Percentiles rank a stretch among this genome's conserved stretches.
Evolutionary conservation across 2,329 filamentous ascomycete species (phyloP).

Genomic region (Bipolaris bicolor): DNA sequence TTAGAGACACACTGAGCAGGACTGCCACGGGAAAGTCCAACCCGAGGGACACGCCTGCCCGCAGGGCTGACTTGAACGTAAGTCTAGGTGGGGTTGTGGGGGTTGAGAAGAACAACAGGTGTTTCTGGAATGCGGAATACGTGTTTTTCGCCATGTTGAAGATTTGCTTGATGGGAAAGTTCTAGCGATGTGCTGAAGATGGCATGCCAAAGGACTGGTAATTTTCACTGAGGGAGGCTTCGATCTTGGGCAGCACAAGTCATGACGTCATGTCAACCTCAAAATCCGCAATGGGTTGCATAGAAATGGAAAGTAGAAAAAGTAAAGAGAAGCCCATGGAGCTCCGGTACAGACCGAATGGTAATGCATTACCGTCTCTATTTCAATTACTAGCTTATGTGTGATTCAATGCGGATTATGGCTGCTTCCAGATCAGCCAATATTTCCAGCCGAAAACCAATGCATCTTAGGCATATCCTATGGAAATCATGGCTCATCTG

Average conservation of each 20-base stretch:
- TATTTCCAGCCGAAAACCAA: too few species aligned
- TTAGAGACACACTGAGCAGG: slow-evolving; percentile 26
- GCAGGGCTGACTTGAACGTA: slow-evolving; percentile 26
- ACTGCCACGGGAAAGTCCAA: slow-evolving; percentile 31
- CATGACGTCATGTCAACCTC: slow-evolving; percentile 10
- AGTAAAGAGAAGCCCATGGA: not conserved
- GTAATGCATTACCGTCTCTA: too few species aligned
- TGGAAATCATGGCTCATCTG: too few species aligned
- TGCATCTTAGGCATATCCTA: too few species aligned
- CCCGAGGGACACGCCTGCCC: slow-evolving; percentile 25
- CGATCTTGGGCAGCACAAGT: not conserved
- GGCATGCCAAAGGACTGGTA: not conserved
- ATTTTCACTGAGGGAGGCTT: not conserved
- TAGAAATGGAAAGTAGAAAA: not conserved
- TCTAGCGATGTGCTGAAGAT: not conserved
- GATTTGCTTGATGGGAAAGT: not conserved
- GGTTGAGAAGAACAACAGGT: slow-evolving; percentile 32
- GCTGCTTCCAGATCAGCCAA: too few species aligned
- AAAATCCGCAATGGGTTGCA: not conserved
- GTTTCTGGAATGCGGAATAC: slow-evolving; percentile 30
- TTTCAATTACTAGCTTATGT: too few species aligned
- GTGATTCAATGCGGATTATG: too few species aligned
- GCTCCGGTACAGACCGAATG: not conserved
- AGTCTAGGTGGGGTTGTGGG: slow-evolving; percentile 27
- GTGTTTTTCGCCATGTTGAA: slow-evolving; percentile 17